Conservation (phyloP, 2,329 filamentous ascomycete genomes). For the Cladosporium sp. region DNA sequence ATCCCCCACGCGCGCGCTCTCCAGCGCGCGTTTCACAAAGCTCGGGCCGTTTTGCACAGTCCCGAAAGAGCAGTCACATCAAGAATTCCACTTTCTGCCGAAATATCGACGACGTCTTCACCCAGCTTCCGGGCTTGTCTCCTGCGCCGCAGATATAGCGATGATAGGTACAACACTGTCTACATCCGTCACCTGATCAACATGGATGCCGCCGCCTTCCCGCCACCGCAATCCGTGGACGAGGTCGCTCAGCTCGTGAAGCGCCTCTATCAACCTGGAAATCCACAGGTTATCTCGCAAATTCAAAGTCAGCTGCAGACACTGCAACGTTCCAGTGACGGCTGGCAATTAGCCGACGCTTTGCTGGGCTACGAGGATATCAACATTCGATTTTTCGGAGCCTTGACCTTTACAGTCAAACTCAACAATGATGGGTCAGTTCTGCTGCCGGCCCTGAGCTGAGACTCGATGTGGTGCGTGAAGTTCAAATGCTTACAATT, state of each 20-base stretch:
- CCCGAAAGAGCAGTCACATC: not conserved
- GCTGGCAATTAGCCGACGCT: conserved; percentile 80
- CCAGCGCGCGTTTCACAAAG: not conserved
- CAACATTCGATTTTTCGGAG: conserved; percentile 86
- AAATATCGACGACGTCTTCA: not conserved
- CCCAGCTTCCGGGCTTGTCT: not conserved
- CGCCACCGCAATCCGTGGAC: conserved; percentile 15
- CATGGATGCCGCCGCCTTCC: conserved; percentile 7
- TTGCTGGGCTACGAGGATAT: conserved; percentile 66
- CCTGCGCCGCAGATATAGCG: not conserved
- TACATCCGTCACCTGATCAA: not conserved
- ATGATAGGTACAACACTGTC: not conserved
- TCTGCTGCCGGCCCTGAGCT: conserved; percentile 24
- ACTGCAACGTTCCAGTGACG: conserved; percentile 73
- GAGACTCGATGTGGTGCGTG: conserved; percentile 21
- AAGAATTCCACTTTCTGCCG: not conserved
- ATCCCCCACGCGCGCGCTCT: not conserved
- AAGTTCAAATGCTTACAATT: conserved; percentile 21
- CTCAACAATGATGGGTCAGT: conserved; percentile 58
- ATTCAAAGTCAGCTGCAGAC: conserved; percentile 73
- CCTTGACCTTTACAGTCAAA: conserved; percentile 88
- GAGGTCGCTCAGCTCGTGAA: conserved; percentile 42
- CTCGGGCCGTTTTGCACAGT: not conserved
- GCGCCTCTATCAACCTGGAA: conserved; percentile 46
- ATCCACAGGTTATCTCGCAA: conserved; percentile 42